phyloP scores from a whole-genome alignment of 176 grass and related monocot genomes.

The Chloris gayana region DNA sequence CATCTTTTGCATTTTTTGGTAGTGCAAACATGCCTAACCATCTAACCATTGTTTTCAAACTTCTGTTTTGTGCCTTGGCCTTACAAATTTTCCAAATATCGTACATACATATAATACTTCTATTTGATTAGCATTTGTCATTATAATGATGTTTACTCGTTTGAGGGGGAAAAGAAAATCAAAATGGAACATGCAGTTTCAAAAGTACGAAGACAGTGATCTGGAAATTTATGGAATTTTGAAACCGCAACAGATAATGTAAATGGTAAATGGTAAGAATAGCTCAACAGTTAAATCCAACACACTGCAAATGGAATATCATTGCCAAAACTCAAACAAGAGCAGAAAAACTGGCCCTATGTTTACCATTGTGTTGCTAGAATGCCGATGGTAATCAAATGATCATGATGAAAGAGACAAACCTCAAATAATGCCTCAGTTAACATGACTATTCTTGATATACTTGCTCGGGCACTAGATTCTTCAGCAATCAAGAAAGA shows the following conservation, averaged over 20 bases:
- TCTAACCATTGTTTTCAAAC: background rate
- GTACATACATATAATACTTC: background rate
- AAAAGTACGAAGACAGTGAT: background rate
- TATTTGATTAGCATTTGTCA: background rate
- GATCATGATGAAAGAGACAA: slow-evolving; percentile 35
- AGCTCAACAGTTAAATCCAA: slow-evolving; percentile 15
- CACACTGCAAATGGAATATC: background rate
- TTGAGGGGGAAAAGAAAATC: background rate
- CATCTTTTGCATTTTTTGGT: background rate
- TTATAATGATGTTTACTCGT: background rate
- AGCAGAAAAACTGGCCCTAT: background rate
- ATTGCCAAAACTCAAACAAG: background rate
- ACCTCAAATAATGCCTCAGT: slow-evolving; percentile 98
- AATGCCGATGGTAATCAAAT: slow-evolving; percentile 32
- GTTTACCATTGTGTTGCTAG: background rate
- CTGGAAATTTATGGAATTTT: background rate
- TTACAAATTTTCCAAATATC: slow-evolving; percentile 8
- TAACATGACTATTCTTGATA: slow-evolving; percentile 97
- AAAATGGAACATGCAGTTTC: background rate
- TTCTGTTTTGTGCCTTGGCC: background rate
- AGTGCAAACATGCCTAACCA: slow-evolving; percentile 16
- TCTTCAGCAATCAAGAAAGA: slow-evolving; percentile 76
- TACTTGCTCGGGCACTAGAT: slow-evolving; percentile 77
- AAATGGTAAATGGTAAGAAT: too few relatives aligned
- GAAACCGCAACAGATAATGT: slow-evolving; percentile 23